Conservation (phyloP, 1,139 yeast species). For the Petasospora fabianii region DNA sequence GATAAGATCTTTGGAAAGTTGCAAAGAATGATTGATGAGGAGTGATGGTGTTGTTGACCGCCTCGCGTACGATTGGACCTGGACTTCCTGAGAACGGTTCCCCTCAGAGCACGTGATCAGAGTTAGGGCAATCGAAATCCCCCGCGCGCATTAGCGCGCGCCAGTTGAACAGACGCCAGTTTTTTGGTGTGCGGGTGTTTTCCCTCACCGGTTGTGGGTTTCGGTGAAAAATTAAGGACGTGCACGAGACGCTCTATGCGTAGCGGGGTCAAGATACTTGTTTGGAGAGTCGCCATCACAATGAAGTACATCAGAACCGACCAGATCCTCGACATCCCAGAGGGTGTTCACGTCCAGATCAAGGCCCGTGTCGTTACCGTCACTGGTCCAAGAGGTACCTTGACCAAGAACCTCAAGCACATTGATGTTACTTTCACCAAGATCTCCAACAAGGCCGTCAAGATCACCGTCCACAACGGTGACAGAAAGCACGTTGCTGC, state of each 20-base stretch:
- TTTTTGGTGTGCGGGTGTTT: slow-evolving; percentile 10
- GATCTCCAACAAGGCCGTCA: slow-evolving; percentile 67
- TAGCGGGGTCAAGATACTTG: slow-evolving; percentile 29
- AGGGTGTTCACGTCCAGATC: slow-evolving; percentile 87
- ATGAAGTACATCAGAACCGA: slow-evolving; percentile 66
- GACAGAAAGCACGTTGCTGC: slow-evolving; percentile 99
- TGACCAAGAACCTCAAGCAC: slow-evolving; percentile 90
- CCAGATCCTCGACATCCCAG: slow-evolving; percentile 89
- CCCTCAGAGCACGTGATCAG: neutral
- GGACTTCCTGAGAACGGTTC: slow-evolving; percentile 7
- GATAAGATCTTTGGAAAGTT: slow-evolving; percentile 58
- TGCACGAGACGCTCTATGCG: neutral
- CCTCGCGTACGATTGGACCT: too few species aligned
- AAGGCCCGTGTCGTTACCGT: slow-evolving; percentile 90
- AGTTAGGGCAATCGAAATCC: too few species aligned
- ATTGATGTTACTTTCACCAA: slow-evolving; percentile 89
- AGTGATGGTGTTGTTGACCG: slow-evolving; percentile 2
- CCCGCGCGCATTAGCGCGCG: neutral
- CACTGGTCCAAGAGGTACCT: slow-evolving; percentile 97
- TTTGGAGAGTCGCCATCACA: slow-evolving; percentile 16
- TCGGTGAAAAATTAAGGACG: slow-evolving; percentile 15
- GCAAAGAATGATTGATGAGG: slow-evolving; percentile 44
- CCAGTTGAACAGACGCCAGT: neutral
- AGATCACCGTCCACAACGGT: slow-evolving; percentile 95
- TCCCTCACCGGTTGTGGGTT: slow-evolving; percentile 4